A percentile compares a stretch with the other conserved stretches of the same genome.
Conservation (phyloP, 805 yeast species). For the Monosporozyma siamensis region DNA sequence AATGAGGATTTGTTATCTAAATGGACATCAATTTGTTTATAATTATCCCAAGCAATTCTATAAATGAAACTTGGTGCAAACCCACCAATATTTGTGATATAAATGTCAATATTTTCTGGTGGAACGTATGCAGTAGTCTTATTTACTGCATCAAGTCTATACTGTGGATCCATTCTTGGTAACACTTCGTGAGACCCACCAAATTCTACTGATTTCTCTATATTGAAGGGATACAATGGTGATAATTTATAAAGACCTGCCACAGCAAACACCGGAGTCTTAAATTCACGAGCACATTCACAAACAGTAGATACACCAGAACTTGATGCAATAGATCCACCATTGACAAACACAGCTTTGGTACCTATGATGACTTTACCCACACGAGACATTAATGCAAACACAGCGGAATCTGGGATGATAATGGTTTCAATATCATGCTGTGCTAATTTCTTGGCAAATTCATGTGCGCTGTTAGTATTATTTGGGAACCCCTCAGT, state of each 20-base stretch:
- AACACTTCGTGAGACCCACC: slow-evolving; percentile 55
- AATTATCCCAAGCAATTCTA: slow-evolving; percentile 90
- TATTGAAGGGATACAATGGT: slow-evolving; percentile 85
- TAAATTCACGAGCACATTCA: slow-evolving; percentile 90
- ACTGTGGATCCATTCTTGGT: slow-evolving; percentile 56
- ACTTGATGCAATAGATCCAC: slow-evolving; percentile 82
- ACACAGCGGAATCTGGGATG: slow-evolving; percentile 86
- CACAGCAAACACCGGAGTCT: slow-evolving; percentile 93
- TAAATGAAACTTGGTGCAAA: slow-evolving; percentile 93
- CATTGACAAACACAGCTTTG: slow-evolving; percentile 87
- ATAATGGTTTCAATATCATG: slow-evolving; percentile 84
- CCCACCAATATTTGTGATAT: slow-evolving; percentile 92
- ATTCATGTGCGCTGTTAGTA: slow-evolving; percentile 62
- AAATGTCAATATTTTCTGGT: slow-evolving; percentile 90
- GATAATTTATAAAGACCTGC: slow-evolving; percentile 90
- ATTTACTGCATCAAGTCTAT: slow-evolving; percentile 44
- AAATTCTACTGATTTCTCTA: slow-evolving; percentile 75
- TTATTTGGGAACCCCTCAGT: slow-evolving; percentile 91
- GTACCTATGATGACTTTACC: slow-evolving; percentile 95
- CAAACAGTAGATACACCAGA: slow-evolving; percentile 90
- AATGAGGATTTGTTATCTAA: slow-evolving; percentile 33
- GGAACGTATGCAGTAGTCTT: slow-evolving; percentile 86
- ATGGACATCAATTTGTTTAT: slow-evolving; percentile 72
- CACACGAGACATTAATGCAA: slow-evolving; percentile 94
- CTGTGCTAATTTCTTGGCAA: slow-evolving; percentile 70